These are phyloP conservation scores for Eucommia ulmoides DNA, from an alignment of 257 asterid genomes.

Conservation along the genomic window DNA sequence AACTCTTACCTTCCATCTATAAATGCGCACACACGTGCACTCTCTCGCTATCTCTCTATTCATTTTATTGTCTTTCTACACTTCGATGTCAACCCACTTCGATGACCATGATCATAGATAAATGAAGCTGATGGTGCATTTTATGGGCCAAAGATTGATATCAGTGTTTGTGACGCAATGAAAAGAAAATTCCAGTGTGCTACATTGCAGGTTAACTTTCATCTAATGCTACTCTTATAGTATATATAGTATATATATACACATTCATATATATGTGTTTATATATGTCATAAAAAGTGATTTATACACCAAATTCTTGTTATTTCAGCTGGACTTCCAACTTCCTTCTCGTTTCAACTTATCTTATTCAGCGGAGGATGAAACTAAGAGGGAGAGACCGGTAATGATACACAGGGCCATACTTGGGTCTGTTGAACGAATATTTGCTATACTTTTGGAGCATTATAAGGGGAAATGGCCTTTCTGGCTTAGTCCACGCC, in stretches of 20 bases:
- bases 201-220: conserved; percentile 62
- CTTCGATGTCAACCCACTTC: conserved; percentile 10
- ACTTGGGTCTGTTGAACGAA: conserved; percentile 94
- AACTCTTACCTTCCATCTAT: too few relatives aligned
- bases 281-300: too few relatives aligned
- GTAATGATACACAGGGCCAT: conserved; percentile 97
- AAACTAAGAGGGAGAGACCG: conserved; percentile 80
- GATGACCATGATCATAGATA: conserved; percentile 31
- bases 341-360: conserved; percentile 88
- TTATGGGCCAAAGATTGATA: conserved; percentile 89
- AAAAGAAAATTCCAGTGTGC: conserved; percentile 95
- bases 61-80: not conserved
- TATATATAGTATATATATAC: too few relatives aligned
- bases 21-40: too few relatives aligned
- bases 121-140: conserved; percentile 97
- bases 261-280: too few relatives aligned
- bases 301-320: conserved; percentile 10
- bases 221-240: conserved; percentile 1
- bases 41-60: not conserved
- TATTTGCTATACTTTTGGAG: conserved; percentile 93
- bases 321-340: conserved; percentile 94
- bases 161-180: conserved; percentile 90
- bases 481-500: conserved; percentile 98
- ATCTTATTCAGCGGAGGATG: conserved; percentile 92
- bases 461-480: conserved; percentile 99